These are phyloP conservation scores for Aspergillus vadensis DNA, from an alignment of 2,329 filamentous ascomycete genomes.

Conservation along the genomic window DNA sequence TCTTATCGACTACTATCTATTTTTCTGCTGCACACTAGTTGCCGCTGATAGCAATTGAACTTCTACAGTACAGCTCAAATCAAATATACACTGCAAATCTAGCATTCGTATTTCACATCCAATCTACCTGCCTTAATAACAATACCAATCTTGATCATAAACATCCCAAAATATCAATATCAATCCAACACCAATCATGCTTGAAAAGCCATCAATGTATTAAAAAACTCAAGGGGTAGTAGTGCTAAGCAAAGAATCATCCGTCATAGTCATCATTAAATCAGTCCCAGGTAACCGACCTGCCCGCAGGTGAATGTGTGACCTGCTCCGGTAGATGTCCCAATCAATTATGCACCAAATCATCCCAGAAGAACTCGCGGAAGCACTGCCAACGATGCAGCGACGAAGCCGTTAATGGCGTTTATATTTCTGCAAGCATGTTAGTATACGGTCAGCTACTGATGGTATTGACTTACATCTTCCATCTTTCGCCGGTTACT, in stretches of 20 bases:
- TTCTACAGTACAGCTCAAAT: no score
- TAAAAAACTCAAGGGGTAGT: neutral
- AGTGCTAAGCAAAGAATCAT: constrained; percentile 10
- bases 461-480: constrained; percentile 67
- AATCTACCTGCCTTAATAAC: neutral
- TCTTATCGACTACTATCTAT: no score
- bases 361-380: neutral
- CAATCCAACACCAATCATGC: constrained; percentile 10
- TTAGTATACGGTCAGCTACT: neutral
- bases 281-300: neutral
- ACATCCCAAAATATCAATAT: neutral
- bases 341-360: neutral
- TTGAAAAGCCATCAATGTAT: constrained; percentile 2
- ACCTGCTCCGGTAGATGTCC: neutral
- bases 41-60: no score
- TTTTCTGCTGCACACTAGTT: no score
- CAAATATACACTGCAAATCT: no score
- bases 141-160: neutral
- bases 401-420: constrained; percentile 30
- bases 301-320: constrained; percentile 3
- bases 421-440: constrained; percentile 45
- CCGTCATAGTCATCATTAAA: constrained; percentile 1
- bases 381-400: neutral
- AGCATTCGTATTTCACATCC: no score
- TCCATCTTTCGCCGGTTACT: constrained; percentile 77